Evolutionary conservation across 1,284 basidiomycete species (phyloP).

Genomic region (Rhodofomes roseus): DNA sequence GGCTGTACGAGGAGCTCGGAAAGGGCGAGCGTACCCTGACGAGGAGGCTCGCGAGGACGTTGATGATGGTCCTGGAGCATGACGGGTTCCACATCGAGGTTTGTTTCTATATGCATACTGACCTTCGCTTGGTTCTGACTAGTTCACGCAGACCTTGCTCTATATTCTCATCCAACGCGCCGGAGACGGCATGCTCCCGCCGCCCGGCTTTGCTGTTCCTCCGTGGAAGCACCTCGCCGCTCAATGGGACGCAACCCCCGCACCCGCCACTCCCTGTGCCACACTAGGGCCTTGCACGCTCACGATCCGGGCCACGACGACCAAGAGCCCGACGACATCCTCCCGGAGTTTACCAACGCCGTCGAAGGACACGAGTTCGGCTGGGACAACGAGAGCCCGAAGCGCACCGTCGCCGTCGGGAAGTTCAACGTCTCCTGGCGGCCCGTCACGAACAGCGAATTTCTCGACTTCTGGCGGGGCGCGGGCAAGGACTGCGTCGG

Average conservation of each 20-base stretch:
- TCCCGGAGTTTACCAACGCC: slow-evolving; percentile 24
- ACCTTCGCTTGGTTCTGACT: background rate
- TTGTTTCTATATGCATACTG: slow-evolving; percentile 16
- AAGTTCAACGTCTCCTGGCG: slow-evolving; percentile 69
- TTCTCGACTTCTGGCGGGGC: slow-evolving; percentile 47
- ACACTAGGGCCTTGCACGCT: slow-evolving; percentile 55
- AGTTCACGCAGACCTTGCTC: slow-evolving; percentile 67
- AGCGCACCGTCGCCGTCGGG: slow-evolving; percentile 47
- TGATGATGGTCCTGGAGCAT: slow-evolving; percentile 86
- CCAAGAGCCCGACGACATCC: slow-evolving; percentile 67
- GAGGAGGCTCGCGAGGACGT: slow-evolving; percentile 67
- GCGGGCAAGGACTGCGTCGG: slow-evolving; percentile 27
- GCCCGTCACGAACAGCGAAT: slow-evolving; percentile 77
- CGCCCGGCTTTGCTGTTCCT: slow-evolving; percentile 69
- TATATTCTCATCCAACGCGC: slow-evolving; percentile 89
- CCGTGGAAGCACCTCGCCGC: slow-evolving; percentile 65
- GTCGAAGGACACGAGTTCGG: slow-evolving; percentile 69
- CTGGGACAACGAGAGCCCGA: slow-evolving; percentile 92
- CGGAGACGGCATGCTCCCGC: slow-evolving; percentile 69
- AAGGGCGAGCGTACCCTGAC: slow-evolving; percentile 54
- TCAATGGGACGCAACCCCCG: slow-evolving; percentile 47
- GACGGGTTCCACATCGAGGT: slow-evolving; percentile 87
- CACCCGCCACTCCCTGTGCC: slow-evolving; percentile 38
- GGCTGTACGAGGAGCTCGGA: slow-evolving; percentile 67
- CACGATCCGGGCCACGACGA: slow-evolving; percentile 81